A percentile compares a stretch with the other conserved stretches of the same genome.
Conservation (phyloP, 164 flowering plant genomes). For the Hamamelis virginiana region DNA sequence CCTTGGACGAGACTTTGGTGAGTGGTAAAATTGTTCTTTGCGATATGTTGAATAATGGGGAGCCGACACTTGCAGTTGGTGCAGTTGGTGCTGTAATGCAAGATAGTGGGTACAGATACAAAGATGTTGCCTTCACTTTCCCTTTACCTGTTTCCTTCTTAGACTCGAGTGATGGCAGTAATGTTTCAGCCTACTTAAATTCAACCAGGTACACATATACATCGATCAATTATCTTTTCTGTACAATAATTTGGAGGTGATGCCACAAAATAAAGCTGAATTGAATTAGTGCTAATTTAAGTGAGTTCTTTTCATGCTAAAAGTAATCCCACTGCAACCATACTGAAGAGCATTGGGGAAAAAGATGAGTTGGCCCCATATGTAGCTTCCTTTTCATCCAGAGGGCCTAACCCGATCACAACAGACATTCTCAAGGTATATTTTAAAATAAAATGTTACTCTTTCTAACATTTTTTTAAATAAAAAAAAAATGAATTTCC, state of each 20-base stretch:
- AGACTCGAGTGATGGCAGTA: slow-evolving; percentile 24
- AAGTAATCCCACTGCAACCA: slow-evolving; percentile 39
- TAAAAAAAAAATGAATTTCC: too few relatives aligned
- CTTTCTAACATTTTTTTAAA: not conserved
- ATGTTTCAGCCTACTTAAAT: slow-evolving; percentile 24
- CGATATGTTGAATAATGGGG: slow-evolving; percentile 18
- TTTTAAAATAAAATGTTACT: not conserved
- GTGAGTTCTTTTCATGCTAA: not conserved
- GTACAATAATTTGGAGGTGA: not conserved
- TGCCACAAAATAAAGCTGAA: not conserved
- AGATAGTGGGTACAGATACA: too few relatives aligned
- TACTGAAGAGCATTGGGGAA: slow-evolving; percentile 21
- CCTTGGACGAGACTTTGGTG: slow-evolving; percentile 32
- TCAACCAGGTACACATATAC: slow-evolving; percentile 31
- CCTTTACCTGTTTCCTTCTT: slow-evolving; percentile 41
- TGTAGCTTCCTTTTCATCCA: slow-evolving; percentile 44
- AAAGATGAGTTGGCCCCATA: slow-evolving; percentile 33
- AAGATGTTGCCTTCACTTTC: slow-evolving; percentile 33
- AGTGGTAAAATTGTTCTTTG: slow-evolving; percentile 58
- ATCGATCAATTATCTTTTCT: not conserved
- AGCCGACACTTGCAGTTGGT: slow-evolving; percentile 11
- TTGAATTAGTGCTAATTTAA: not conserved
- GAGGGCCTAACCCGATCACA: slow-evolving; percentile 47
- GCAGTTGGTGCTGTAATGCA: slow-evolving; percentile 47
- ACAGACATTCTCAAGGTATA: slow-evolving; percentile 44